Percentiles rank a stretch among this genome's conserved stretches.
Conservation (phyloP, 2,329 filamentous ascomycete genomes). For the Alternaria gansuensis region DNA sequence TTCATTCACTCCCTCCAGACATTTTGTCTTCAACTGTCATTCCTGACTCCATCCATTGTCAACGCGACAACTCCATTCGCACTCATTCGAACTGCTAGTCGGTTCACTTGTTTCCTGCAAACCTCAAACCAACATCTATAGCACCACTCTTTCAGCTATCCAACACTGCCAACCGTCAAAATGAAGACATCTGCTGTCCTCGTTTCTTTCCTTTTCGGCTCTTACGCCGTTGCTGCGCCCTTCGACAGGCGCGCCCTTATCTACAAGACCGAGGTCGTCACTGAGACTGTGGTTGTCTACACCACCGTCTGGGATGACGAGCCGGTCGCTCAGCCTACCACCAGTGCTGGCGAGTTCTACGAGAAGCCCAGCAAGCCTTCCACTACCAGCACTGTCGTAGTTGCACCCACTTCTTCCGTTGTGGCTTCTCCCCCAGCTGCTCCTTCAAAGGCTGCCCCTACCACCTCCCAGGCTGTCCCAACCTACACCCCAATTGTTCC, state of each 20-base stretch:
- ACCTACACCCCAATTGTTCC: constrained; percentile 25
- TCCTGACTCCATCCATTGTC: constrained; percentile 42
- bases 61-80: constrained; percentile 23
- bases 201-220: constrained; percentile 48
- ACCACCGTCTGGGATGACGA: constrained; percentile 49
- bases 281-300: constrained; percentile 49
- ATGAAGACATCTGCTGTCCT: constrained; percentile 52
- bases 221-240: constrained; percentile 46
- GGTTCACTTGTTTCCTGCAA: constrained; percentile 42
- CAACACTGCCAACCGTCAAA: constrained; percentile 24
- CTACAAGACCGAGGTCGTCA: constrained; percentile 46
- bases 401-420: constrained; percentile 22
- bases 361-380: constrained; percentile 36
- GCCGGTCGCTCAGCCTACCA: constrained; percentile 28
- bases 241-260: constrained; percentile 48
- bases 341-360: constrained; percentile 36
- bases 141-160: constrained; percentile 27
- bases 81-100: constrained; percentile 48
- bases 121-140: constrained; percentile 23
- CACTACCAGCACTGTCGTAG: constrained; percentile 27
- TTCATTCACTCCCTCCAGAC: constrained; percentile 46
- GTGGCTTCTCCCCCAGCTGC: constrained; percentile 24
- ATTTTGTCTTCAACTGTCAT: constrained; percentile 49
- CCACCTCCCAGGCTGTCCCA: constrained; percentile 16
- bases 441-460: constrained; percentile 13